Percentiles rank a stretch among this genome's conserved stretches.
Conservation (phyloP, 2,329 filamentous ascomycete genomes). For the Alternaria panax region DNA sequence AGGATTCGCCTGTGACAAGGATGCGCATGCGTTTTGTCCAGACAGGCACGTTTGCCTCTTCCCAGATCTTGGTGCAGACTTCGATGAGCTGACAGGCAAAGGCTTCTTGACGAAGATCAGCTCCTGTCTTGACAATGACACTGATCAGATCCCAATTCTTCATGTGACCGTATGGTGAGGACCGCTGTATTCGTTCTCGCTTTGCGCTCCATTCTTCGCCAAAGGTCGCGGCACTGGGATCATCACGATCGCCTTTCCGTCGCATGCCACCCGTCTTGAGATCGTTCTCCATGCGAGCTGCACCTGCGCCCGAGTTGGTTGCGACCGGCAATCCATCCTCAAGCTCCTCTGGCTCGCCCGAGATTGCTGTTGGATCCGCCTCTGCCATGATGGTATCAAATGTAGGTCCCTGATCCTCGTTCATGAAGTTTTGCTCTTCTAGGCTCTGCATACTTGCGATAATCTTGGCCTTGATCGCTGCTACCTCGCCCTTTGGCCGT, state of each 20-base stretch:
- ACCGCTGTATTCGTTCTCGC: conserved; percentile 81
- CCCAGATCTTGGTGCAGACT: conserved; percentile 83
- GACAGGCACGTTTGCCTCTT: conserved; percentile 75
- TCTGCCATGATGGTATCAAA: conserved; percentile 86
- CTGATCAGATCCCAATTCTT: conserved; percentile 89
- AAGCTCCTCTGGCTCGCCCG: conserved; percentile 60
- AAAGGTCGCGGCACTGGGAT: conserved; percentile 85
- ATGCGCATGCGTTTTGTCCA: conserved; percentile 92
- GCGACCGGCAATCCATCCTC: conserved; percentile 62
- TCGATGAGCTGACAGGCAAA: conserved; percentile 86
- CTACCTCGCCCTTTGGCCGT: conserved; percentile 79
- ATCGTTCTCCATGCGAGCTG: conserved; percentile 88
- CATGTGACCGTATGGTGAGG: conserved; percentile 87
- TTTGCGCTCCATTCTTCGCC: conserved; percentile 87
- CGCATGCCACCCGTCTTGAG: conserved; percentile 85
- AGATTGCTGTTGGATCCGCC: conserved; percentile 63
- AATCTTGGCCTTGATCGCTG: conserved; percentile 83
- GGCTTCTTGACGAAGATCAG: conserved; percentile 82
- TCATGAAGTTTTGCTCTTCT: conserved; percentile 83
- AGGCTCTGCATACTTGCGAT: conserved; percentile 90
- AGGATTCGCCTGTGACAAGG: conserved; percentile 83
- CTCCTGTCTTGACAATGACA: conserved; percentile 87
- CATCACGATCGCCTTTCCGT: conserved; percentile 81
- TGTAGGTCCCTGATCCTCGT: conserved; percentile 74
- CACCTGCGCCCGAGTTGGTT: conserved; percentile 74